Evolutionary conservation across 2,329 filamentous ascomycete genomes (phyloP), one percentile per base, ranked within the genome.

Genomic region (Biscogniauxia sp.): DNA sequence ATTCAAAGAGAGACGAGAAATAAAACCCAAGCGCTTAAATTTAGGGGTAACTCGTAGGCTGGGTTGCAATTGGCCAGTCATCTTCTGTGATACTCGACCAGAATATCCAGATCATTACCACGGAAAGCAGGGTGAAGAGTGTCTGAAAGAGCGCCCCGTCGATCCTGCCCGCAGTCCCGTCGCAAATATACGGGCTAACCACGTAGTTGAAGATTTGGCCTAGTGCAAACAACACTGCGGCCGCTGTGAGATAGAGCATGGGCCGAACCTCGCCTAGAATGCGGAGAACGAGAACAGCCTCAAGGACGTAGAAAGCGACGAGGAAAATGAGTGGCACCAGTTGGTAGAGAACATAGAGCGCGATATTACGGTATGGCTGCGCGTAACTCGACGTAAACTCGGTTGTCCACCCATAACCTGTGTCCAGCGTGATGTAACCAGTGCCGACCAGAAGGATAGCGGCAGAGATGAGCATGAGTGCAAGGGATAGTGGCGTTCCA

Each of bases 21-120:
- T 59, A 61, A 58, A 55, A 72, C 4, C 37, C 6, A n/a, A n/a
- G 37, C 37, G 37, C 37, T 11, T 45, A n/a, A 32, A 45, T 45
- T 56, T 64, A 72, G 56, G 79, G 76, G 65, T 83, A 83, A 60
- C 69, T 68, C 17, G 69, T 56, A 20, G 69, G 64, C 56, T 76
- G 73, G 58, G 75, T 74, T 9, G 75, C 76, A 37, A 84, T 83
- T 19, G 93, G 92, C 95, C 95, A 99, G 79, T 97, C 94, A 72
- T 99, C 95, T 78, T 99, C 95, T 17, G 95, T 99, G 70, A 99
- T 99, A 79, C 93, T 97, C 53, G 93, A 96, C 95, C 95, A 99
- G 82, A 99, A 99, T 60, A 91, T 77, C 93, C 95, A 99, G 66
- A 97, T 79, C 77, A 87, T 87, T 19, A 92, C 82, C 4, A 99